Evolutionary conservation across 1,284 basidiomycete species (phyloP).

Genomic region (Schizophyllum amplum): DNA sequence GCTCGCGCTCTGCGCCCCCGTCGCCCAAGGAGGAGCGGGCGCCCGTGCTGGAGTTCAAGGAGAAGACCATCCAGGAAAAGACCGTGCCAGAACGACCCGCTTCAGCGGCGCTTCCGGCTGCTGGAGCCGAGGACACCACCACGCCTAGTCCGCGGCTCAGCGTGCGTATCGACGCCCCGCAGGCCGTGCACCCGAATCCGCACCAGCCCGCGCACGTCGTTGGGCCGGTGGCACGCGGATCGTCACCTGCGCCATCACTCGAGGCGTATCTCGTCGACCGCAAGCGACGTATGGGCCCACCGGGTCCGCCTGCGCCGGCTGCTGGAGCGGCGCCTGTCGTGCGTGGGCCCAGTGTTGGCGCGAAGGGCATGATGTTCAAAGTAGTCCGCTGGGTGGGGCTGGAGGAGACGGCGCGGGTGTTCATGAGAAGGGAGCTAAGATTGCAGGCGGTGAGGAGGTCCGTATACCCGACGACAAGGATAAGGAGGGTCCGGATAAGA

Average conservation of each 20-base stretch:
- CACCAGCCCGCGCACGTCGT: background rate
- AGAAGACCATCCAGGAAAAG: conserved; percentile 2
- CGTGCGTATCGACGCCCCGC: conserved; percentile 13
- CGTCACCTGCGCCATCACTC: conserved; percentile 45
- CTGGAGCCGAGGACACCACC: background rate
- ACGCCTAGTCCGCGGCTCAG: conserved; percentile 6
- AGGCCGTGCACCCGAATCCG: conserved; percentile 3
- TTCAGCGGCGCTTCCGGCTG: background rate
- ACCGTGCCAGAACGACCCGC: conserved; percentile 1
- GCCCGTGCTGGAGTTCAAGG: conserved; percentile 6
- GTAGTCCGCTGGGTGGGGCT: conserved; percentile 46
- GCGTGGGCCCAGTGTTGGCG: conserved; percentile 5
- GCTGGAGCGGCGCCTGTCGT: background rate
- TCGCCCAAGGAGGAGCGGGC: conserved; percentile 9
- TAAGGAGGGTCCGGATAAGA: conserved; percentile 24
- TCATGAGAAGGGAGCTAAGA: background rate
- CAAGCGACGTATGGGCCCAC: conserved; percentile 27
- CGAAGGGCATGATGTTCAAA: conserved; percentile 59
- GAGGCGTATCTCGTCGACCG: conserved; percentile 56
- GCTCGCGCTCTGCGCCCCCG: conserved; percentile 51
- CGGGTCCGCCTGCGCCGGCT: conserved; percentile 8
- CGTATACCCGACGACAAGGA: conserved; percentile 23
- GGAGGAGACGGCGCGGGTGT: conserved; percentile 31
- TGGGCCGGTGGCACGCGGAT: background rate
- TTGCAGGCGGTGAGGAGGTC: conserved; percentile 12